Evolutionary conservation across 768 basidiomycete species (phyloP), one percentile per base, ranked within the genome.

Genomic region (Leccinum broughii): DNA sequence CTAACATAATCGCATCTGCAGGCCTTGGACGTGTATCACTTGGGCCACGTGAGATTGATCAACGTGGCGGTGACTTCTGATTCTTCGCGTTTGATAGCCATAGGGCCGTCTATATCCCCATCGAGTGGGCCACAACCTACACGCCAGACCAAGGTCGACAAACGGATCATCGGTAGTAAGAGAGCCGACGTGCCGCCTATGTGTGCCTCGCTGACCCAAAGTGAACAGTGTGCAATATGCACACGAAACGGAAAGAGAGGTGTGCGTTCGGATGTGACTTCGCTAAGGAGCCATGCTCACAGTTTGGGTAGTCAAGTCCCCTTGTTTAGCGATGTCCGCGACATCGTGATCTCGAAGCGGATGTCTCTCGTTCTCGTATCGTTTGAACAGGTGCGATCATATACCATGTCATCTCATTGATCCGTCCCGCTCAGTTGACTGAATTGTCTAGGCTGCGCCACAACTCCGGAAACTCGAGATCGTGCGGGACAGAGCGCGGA

Each of bases 391-490:
- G 70, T 64, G 41, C 9, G 64, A 32, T 15, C n/a, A 11, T 37
- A n/a, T 37, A 37, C 30, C 8, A 4, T 15, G 2, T 44, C 7
- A 13, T 68, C 9, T 28, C 11, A 5, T 48, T 24, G 11, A 14
- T 48, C 22, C 22, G 13, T 24, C 24, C 49, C 13, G 6, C 20
- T 22, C 20, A 24, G 49, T 15, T 26, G 11, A 28, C 14, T 4
- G 3, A 24, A 28, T 8, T 15, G n/a, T 35, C 10, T 17, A 89
- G 87, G 83, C 86, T 1, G 81, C 88, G 15, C 89, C 90, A 0
- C 88, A 91, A 69, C 77, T 91, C 2, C 90, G 89, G 89, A 86
- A 83, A 70, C 70, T 92, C 44, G 86, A 89, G 54, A 67, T 82
- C 30, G 75, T 89, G 30, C 84, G 82, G 63, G 85, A 88, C 60